Conservation (phyloP, 2,329 filamentous ascomycete species). For the Neofusicoccum ribis region DNA sequence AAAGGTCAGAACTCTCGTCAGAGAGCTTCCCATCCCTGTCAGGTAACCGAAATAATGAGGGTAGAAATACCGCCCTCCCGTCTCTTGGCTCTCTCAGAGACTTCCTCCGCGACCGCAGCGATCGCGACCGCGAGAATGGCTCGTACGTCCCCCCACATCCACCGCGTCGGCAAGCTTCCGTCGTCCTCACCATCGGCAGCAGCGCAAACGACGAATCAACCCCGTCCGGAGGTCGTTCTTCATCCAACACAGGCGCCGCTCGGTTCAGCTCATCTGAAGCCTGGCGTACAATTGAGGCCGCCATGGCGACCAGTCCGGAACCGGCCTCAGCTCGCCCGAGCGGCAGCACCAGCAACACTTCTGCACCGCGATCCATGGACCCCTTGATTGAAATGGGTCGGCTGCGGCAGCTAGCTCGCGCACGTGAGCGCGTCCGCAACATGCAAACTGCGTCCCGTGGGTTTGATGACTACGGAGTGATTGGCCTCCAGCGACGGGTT, state of each 20-base stretch:
- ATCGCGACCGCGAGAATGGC: conserved; percentile 12
- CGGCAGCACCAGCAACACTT: background rate
- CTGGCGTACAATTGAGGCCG: conserved; percentile 51
- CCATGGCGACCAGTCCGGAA: conserved; percentile 41
- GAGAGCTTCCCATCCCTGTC: conserved; percentile 16
- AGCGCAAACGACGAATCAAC: conserved; percentile 30
- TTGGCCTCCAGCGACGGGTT: conserved; percentile 9
- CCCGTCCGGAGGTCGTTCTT: conserved; percentile 19
- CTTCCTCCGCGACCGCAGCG: conserved; percentile 19
- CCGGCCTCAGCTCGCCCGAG: conserved; percentile 13
- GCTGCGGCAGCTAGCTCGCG: conserved; percentile 37
- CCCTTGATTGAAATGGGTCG: conserved; percentile 35
- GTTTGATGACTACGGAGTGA: conserved; percentile 17
- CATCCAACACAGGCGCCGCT: conserved; percentile 22
- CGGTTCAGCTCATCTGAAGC: conserved; percentile 40
- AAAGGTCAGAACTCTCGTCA: background rate
- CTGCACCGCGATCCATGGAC: conserved; percentile 21
- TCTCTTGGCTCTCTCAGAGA: conserved; percentile 22
- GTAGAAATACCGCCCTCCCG: conserved; percentile 12
- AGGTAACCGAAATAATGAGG: background rate
- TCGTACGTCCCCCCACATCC: conserved; percentile 21
- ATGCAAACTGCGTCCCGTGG: conserved; percentile 22
- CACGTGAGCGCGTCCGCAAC: conserved; percentile 38
- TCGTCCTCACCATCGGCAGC: conserved; percentile 34
- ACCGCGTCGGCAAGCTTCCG: conserved; percentile 43